A percentile compares a stretch with the other conserved stretches of the same genome.
phyloP scores from a whole-genome alignment of 306 rosid genomes.

The Quercus variabilis region DNA sequence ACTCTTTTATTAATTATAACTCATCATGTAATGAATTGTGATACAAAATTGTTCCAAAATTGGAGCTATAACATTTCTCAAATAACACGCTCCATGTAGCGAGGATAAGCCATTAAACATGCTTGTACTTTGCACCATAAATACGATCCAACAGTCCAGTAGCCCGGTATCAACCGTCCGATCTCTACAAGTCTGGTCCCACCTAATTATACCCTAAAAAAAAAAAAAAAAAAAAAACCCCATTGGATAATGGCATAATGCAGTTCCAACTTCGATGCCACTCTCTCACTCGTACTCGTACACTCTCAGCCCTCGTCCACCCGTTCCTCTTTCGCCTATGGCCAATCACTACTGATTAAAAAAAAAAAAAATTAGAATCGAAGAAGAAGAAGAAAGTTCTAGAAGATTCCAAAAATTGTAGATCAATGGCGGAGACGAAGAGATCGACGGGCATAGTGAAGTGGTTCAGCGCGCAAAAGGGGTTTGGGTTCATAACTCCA shows the following conservation, averaged over 20 bases:
- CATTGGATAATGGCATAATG: background rate
- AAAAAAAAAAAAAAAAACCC: no score
- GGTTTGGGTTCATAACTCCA: slow-evolving; percentile 79
- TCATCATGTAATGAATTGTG: no score
- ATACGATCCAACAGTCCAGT: background rate
- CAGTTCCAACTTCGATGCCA: background rate
- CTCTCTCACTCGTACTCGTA: no score
- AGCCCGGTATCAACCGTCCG: background rate
- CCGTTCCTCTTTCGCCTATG: background rate
- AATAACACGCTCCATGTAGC: no score
- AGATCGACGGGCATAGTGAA: slow-evolving; percentile 66
- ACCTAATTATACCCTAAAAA: background rate
- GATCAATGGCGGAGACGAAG: slow-evolving; percentile 12
- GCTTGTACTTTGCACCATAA: no score
- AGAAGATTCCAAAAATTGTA: slow-evolving; percentile 7
- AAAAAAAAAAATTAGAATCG: background rate
- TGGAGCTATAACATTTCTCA: no score
- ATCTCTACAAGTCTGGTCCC: background rate
- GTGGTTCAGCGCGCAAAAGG: slow-evolving; percentile 80
- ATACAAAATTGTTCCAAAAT: no score
- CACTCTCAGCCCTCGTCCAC: no score
- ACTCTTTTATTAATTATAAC: no score
- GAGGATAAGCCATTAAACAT: no score
- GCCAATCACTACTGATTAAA: background rate
- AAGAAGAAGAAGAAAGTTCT: slow-evolving; percentile 4